Evolutionary conservation across 768 basidiomycete species (phyloP).

Genomic region (Boletus rubroflammeus): DNA sequence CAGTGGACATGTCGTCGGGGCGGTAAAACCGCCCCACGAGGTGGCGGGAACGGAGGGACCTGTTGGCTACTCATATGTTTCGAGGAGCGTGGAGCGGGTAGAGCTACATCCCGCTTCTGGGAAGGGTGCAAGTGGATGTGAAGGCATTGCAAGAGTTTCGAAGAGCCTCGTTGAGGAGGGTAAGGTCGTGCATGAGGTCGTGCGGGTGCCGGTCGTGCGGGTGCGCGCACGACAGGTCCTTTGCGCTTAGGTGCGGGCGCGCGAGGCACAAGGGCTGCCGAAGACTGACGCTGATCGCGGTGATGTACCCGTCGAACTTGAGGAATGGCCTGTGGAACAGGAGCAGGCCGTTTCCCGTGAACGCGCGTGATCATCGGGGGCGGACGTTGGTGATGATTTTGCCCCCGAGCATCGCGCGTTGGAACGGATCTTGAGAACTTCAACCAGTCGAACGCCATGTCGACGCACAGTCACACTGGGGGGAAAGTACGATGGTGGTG

Average conservation of each 20-base stretch:
- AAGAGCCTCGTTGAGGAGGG: conserved; percentile 10
- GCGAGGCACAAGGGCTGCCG: conserved; percentile 11
- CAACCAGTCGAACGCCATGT: conserved; percentile 28
- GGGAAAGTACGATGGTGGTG: conserved; percentile 10
- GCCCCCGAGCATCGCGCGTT: conserved; percentile 15
- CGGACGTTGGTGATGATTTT: conserved; percentile 13
- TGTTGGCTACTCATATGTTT: conserved; percentile 6
- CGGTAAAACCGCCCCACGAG: conserved; percentile 14
- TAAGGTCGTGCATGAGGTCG: conserved; percentile 8
- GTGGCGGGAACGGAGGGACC: conserved; percentile 21
- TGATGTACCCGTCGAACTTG: conserved; percentile 21
- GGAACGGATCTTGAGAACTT: conserved; percentile 20
- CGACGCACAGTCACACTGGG: conserved; percentile 8
- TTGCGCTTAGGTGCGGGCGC: conserved; percentile 12
- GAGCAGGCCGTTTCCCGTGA: conserved; percentile 18
- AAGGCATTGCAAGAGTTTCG: conserved; percentile 20
- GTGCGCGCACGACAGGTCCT: conserved; percentile 11
- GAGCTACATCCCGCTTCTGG: conserved; percentile 18
- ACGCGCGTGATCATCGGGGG: conserved; percentile 13
- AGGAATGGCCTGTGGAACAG: conserved; percentile 15
- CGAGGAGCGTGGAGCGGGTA: conserved; percentile 5
- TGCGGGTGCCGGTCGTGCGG: conserved; percentile 2
- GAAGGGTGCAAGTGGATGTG: conserved; percentile 27
- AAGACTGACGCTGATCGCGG: conserved; percentile 9
- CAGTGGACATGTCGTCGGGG: conserved; percentile 27